Percentiles rank a stretch among this genome's conserved stretches.
These are phyloP conservation scores for Leptographium radiaticola DNA, from an alignment of 2,329 filamentous ascomycete genomes.

Conservation along the genomic window DNA sequence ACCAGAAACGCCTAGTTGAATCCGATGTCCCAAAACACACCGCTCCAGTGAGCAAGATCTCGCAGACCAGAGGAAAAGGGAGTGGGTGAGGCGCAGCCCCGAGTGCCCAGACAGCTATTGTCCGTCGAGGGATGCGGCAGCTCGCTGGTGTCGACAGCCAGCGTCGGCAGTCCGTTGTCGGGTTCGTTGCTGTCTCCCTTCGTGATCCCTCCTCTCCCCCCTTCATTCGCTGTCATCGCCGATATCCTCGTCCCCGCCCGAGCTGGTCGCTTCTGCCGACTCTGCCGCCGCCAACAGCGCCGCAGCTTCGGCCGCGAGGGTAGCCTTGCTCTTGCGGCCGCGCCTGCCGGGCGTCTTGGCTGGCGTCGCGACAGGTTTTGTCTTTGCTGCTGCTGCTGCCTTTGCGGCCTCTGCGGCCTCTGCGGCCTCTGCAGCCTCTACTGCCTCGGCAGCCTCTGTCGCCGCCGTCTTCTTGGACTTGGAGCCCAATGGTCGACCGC, in stretches of 20 bases:
- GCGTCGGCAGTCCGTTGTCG: too few relatives aligned
- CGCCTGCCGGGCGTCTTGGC: conserved; percentile 9
- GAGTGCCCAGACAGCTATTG: too few relatives aligned
- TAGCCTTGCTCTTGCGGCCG: conserved; percentile 13
- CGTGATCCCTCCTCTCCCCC: background rate
- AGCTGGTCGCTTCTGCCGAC: background rate
- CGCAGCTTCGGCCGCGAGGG: conserved; percentile 8
- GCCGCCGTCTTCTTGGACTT: conserved; percentile 8
- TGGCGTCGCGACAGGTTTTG: background rate
- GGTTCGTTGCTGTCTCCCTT: too few relatives aligned
- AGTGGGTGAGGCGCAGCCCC: background rate
- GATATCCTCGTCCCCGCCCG: background rate
- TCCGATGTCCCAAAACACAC: background rate
- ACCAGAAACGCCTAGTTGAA: background rate
- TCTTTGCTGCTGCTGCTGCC: conserved; percentile 1
- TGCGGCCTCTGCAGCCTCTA: background rate
- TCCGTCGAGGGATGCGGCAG: too few relatives aligned
- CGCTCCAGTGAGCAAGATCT: background rate
- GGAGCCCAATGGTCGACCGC: conserved; percentile 10
- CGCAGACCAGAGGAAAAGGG: background rate
- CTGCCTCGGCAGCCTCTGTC: background rate
- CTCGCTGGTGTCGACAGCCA: too few relatives aligned
- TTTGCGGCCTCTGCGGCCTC: background rate
- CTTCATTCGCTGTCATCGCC: background rate
- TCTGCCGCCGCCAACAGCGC: background rate